Percentiles rank a stretch among this genome's conserved stretches.
Conservation (phyloP, 805 yeast genomes). For the Wickerhamiella spandovensis region DNA sequence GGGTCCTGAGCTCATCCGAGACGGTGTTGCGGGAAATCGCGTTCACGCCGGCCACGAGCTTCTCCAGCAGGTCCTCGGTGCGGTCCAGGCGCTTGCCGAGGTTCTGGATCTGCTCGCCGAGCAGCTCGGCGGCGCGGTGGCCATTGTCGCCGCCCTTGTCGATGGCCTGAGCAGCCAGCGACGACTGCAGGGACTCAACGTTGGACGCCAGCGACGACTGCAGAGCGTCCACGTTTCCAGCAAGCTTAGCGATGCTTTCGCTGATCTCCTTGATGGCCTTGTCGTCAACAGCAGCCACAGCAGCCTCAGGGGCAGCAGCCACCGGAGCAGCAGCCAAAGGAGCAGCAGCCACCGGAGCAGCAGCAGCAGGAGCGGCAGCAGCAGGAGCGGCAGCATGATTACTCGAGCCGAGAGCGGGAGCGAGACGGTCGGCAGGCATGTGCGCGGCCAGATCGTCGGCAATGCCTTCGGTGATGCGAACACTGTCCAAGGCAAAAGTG, state of each 20-base stretch:
- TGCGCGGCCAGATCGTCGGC: constrained; percentile 8
- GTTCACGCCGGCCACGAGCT: neutral
- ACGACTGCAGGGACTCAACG: neutral
- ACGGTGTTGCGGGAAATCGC: neutral
- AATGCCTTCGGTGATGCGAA: constrained; percentile 10
- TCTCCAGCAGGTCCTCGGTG: neutral
- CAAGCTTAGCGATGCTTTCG: neutral
- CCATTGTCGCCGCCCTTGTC: neutral
- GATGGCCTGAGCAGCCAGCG: neutral
- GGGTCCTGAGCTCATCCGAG: neutral
- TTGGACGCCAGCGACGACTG: neutral
- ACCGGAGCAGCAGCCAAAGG: neutral
- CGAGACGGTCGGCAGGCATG: constrained; percentile 7
- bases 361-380: neutral
- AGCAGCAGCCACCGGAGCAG: neutral
- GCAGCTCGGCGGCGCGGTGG: neutral
- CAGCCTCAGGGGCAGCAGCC: too few relatives aligned
- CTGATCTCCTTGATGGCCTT: neutral
- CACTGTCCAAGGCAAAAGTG: constrained; percentile 9
- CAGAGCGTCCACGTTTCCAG: neutral
- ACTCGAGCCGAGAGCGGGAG: neutral
- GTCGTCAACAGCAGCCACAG: neutral
- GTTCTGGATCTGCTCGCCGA: neutral
- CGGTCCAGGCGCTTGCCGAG: neutral
- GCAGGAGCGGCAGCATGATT: neutral